Conservation (phyloP, 192 early-diverging fungal genomes). For the Funneliformis mosseae region DNA sequence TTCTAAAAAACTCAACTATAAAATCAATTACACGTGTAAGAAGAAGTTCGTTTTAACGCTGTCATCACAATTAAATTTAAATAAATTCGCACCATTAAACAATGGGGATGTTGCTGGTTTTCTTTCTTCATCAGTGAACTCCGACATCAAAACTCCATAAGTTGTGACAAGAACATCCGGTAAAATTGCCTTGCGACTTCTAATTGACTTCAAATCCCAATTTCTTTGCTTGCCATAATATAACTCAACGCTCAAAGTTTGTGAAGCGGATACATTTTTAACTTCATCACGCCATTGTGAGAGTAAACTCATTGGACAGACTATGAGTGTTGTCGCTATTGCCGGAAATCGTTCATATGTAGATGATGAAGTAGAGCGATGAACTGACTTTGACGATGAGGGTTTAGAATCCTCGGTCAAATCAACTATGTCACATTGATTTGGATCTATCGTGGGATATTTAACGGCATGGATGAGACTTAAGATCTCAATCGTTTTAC, state of each 20-base stretch:
- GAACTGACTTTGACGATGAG: neutral
- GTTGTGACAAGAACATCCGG: constrained; percentile 56
- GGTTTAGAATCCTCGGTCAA: neutral
- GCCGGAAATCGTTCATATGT: neutral
- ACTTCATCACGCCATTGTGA: constrained; percentile 60
- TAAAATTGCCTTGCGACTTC: neutral
- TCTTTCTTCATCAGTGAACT: constrained; percentile 30
- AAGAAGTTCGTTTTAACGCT: neutral
- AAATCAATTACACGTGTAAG: constrained; percentile 35
- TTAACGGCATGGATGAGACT: constrained; percentile 55
- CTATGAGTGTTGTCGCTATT: constrained; percentile 53
- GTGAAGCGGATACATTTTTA: constrained; percentile 39
- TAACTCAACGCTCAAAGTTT: constrained; percentile 45
- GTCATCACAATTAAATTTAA: neutral
- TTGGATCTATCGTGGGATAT: constrained; percentile 25
- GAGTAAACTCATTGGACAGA: constrained; percentile 58
- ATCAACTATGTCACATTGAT: constrained; percentile 4
- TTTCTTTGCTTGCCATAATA: constrained; percentile 49
- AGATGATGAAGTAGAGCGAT: constrained; percentile 26
- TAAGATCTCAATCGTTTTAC: constrained; percentile 63
- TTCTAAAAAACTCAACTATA: constrained; percentile 76
- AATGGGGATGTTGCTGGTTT: neutral
- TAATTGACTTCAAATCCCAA: constrained; percentile 31
- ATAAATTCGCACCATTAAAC: neutral
- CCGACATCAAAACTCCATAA: constrained; percentile 53